These are phyloP conservation scores for Paracamarosporium sp. DNA, from an alignment of 2,329 filamentous ascomycete species.

Conservation along the genomic window DNA sequence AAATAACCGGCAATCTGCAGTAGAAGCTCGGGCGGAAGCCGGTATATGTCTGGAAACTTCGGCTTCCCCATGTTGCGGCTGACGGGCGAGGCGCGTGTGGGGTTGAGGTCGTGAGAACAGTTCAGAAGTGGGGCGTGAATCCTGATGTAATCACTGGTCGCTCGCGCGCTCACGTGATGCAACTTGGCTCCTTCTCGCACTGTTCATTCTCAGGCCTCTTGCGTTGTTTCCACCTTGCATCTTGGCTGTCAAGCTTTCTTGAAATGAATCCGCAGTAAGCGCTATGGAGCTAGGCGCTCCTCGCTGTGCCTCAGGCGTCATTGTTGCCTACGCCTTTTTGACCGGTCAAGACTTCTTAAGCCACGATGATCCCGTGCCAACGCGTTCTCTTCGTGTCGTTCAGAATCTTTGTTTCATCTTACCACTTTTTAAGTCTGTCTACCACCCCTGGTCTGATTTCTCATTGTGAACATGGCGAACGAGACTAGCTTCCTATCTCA, in stretches of 20 bases:
- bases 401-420: background rate
- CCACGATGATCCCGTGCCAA: background rate
- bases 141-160: background rate
- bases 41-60: constrained; percentile 7
- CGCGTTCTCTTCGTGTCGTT: background rate
- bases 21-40: constrained; percentile 29
- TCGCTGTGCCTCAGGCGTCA: background rate
- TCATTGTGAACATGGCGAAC: constrained; percentile 11
- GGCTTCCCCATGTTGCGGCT: background rate
- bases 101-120: background rate
- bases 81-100: background rate
- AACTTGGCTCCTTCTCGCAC: background rate
- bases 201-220: too few relatives aligned
- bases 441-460: background rate
- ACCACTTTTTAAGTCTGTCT: background rate
- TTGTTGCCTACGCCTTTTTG: background rate
- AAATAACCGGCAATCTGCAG: constrained; percentile 20
- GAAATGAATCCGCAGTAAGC: background rate
- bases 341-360: background rate
- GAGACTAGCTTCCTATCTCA: constrained; percentile 23
- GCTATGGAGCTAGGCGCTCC: background rate
- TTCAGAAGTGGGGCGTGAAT: background rate
- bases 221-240: too few relatives aligned
- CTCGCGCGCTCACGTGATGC: background rate
- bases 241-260: background rate